Evolutionary conservation across 495 filamentous ascomycete genomes (phyloP).

Genomic region (Aspergillus nidulans): DNA sequence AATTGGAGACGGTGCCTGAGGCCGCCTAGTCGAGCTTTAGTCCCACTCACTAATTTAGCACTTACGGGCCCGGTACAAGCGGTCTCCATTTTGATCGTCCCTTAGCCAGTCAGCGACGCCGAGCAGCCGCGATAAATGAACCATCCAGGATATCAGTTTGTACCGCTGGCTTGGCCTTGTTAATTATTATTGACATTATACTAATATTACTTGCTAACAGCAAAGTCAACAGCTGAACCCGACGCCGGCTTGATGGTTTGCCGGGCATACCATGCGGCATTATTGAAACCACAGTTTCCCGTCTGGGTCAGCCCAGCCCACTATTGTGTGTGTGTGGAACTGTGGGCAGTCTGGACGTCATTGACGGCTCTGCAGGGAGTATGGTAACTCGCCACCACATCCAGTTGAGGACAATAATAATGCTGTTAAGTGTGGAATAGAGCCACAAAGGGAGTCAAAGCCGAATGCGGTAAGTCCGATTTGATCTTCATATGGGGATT

Average conservation of each 20-base stretch:
- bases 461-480: slow-evolving; percentile 3
- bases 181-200: not conserved
- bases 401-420: not conserved
- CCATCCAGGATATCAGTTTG: slow-evolving; percentile 8
- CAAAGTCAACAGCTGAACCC: slow-evolving; percentile 1
- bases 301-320: not conserved
- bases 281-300: not conserved
- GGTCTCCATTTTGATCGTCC: slow-evolving; percentile 17
- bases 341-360: not conserved
- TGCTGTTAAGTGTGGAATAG: not conserved
- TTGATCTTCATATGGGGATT: not conserved
- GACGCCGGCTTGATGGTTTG: not conserved
- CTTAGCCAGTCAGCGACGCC: slow-evolving; percentile 10
- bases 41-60: not conserved
- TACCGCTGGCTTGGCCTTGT: slow-evolving; percentile 7
- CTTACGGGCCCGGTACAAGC: slow-evolving; percentile 12
- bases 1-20: slow-evolving; percentile 10
- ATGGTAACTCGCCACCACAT: not conserved
- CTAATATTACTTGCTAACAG: slow-evolving; percentile 7
- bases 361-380: not conserved
- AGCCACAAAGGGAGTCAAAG: not conserved
- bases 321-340: not conserved
- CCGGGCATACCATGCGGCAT: not conserved
- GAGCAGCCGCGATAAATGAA: slow-evolving; percentile 11
- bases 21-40: not conserved